A percentile compares a stretch with the other conserved stretches of the same genome.
phyloP scores from a whole-genome alignment of 208 protist species.

The Kentomonas sorsogonicus region DNA sequence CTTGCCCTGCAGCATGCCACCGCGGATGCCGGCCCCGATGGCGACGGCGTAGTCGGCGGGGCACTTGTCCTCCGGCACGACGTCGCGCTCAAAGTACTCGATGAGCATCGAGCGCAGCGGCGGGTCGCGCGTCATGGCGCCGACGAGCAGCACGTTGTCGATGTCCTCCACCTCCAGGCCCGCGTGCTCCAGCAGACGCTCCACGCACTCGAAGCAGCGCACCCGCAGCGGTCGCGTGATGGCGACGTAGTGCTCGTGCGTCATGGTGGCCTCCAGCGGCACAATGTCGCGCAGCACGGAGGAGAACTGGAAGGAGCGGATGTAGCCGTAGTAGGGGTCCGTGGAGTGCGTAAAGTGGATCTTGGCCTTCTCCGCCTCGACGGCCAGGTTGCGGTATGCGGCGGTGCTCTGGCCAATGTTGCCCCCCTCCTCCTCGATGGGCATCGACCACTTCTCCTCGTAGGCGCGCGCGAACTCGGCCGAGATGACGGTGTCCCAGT shows the following conservation, averaged over 20 bases:
- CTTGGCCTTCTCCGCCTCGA: constrained; percentile 87
- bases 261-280: constrained; percentile 81
- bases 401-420: constrained; percentile 79
- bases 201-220: constrained; percentile 73
- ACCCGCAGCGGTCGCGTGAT: constrained; percentile 76
- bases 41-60: constrained; percentile 88
- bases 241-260: constrained; percentile 78
- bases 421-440: constrained; percentile 77
- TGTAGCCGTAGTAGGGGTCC: constrained; percentile 86
- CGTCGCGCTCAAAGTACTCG: constrained; percentile 75
- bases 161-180: constrained; percentile 55
- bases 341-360: constrained; percentile 89
- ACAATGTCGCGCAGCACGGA: constrained; percentile 75
- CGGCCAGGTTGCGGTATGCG: constrained; percentile 55
- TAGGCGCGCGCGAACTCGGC: constrained; percentile 78
- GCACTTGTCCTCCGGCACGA: constrained; percentile 55
- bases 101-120: constrained; percentile 76
- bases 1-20: constrained; percentile 80
- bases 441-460: constrained; percentile 84
- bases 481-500: constrained; percentile 85
- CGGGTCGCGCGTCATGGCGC: constrained; percentile 89
- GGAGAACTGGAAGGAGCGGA: constrained; percentile 87
- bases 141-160: constrained; percentile 83
- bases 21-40: constrained; percentile 74
- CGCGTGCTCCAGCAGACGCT: constrained; percentile 69